phyloP scores from a whole-genome alignment of 2,329 filamentous ascomycete genomes.

The Pseudogymnoascus sp. region DNA sequence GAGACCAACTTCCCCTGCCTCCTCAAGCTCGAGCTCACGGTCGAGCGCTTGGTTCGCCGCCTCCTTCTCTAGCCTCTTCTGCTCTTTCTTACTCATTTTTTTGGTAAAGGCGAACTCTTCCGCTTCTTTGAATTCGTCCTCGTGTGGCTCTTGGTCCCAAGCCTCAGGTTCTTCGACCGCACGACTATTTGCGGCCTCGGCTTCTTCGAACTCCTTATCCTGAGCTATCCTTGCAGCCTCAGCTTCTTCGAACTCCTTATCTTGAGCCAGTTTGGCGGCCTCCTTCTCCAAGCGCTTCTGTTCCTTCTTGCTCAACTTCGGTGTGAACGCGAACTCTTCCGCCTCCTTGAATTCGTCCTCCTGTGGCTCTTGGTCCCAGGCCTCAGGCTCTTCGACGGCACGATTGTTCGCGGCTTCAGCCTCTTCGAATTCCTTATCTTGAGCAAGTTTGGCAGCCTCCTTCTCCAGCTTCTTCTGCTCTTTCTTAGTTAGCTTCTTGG shows the following conservation, averaged over 20 bases:
- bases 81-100: conserved; percentile 15
- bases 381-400: not conserved
- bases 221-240: not conserved
- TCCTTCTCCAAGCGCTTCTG: conserved; percentile 35
- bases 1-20: not conserved
- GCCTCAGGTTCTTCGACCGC: not conserved
- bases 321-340: conserved; percentile 17
- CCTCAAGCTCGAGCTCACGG: not conserved
- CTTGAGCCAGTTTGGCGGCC: not conserved
- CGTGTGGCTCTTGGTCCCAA: not conserved
- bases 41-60: not conserved
- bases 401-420: not conserved
- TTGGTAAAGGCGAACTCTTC: conserved; percentile 18
- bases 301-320: not conserved
- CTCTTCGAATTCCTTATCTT: not conserved
- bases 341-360: not conserved
- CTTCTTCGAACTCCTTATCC: not conserved
- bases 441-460: not conserved
- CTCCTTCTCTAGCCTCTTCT: conserved; percentile 33
- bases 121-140: not conserved
- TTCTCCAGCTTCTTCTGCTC: not conserved
- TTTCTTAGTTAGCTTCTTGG: not conserved
- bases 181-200: not conserved
- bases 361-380: not conserved
- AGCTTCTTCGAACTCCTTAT: not conserved